Evolutionary conservation across 192 early-diverging fungal genomes (phyloP).

Genomic region (Thamnidium elegans): DNA sequence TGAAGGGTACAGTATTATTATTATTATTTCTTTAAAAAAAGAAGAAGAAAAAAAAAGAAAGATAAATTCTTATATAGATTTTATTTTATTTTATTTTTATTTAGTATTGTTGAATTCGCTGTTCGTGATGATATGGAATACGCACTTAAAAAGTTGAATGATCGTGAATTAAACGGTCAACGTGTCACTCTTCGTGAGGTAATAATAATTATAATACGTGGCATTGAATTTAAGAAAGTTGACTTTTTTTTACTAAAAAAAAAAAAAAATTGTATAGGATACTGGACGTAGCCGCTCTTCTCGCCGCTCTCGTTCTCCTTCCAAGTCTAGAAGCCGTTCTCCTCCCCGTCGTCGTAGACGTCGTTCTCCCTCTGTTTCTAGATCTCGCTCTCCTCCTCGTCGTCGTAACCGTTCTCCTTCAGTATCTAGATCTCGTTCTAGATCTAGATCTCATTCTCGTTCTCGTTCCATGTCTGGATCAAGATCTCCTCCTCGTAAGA

Average conservation of each 20-base stretch:
- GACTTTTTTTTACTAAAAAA: neutral
- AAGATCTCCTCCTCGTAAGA: slow-evolving; percentile 16
- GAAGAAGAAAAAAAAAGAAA: too few relatives aligned
- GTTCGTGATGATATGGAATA: slow-evolving; percentile 75
- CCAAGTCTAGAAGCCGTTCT: slow-evolving; percentile 37
- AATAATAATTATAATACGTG: neutral
- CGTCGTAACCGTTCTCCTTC: slow-evolving; percentile 18
- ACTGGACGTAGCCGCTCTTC: slow-evolving; percentile 34
- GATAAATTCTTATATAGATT: neutral
- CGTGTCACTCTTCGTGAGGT: slow-evolving; percentile 66
- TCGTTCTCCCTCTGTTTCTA: slow-evolving; percentile 25
- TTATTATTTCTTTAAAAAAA: neutral
- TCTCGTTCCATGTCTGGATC: slow-evolving; percentile 11
- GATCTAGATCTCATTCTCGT: slow-evolving; percentile 2
- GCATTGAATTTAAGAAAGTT: neutral
- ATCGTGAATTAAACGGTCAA: slow-evolving; percentile 67
- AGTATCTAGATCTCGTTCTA: slow-evolving; percentile 11
- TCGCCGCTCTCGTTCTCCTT: slow-evolving; percentile 37
- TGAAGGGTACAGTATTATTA: slow-evolving; percentile 57
- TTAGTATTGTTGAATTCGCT: slow-evolving; percentile 87
- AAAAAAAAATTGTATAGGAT: neutral
- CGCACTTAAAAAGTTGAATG: slow-evolving; percentile 82
- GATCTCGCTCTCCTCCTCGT: slow-evolving; percentile 5
- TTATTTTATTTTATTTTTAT: slow-evolving; percentile 8
- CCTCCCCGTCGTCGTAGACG: slow-evolving; percentile 27